These are phyloP conservation scores for Aspergillus proliferans DNA, from an alignment of 2,329 filamentous ascomycete genomes.

Conservation along the genomic window DNA sequence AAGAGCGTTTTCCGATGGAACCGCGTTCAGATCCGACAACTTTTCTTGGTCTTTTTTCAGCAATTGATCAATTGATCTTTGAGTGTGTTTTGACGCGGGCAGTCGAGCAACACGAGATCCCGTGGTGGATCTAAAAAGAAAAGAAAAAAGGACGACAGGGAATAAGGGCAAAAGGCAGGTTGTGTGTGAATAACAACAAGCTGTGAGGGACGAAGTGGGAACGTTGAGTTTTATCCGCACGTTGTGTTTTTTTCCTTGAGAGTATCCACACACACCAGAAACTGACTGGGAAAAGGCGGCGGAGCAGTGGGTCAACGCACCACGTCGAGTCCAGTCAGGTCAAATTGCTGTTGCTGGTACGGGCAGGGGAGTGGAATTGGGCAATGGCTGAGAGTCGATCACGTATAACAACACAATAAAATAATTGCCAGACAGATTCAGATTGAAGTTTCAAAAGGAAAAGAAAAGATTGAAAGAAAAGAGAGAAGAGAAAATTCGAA, in stretches of 20 bases:
- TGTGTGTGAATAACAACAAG: slow-evolving; percentile 26
- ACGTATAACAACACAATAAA: slow-evolving; percentile 8
- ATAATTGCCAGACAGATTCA: slow-evolving; percentile 7
- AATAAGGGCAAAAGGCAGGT: slow-evolving; percentile 20
- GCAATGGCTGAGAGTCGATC: slow-evolving; percentile 6
- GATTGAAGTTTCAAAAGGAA: slow-evolving; percentile 2
- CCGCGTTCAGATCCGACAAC: slow-evolving; percentile 4
- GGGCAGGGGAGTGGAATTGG: slow-evolving; percentile 1
- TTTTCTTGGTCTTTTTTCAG: slow-evolving; percentile 10
- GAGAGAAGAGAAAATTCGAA: slow-evolving; percentile 8
- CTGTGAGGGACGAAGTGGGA: too few species aligned
- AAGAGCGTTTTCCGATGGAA: slow-evolving; percentile 8
- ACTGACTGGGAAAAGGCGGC: slow-evolving; percentile 36
- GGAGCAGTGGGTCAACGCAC: slow-evolving; percentile 29
- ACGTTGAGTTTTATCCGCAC: slow-evolving; percentile 34
- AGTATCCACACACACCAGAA: slow-evolving; percentile 34
- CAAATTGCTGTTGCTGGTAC: slow-evolving; percentile 9
- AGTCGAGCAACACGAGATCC: not conserved
- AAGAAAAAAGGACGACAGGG: slow-evolving; percentile 17
- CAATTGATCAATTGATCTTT: slow-evolving; percentile 7
- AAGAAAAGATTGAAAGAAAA: slow-evolving; percentile 9
- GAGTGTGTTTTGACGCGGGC: slow-evolving; percentile 6
- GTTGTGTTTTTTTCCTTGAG: slow-evolving; percentile 22
- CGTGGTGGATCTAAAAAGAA: not conserved
- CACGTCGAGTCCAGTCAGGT: slow-evolving; percentile 21